A percentile compares a stretch with the other conserved stretches of the same genome.
These are phyloP conservation scores for Calcarisporium arbuscula DNA, from an alignment of 2,329 filamentous ascomycete genomes.

Conservation along the genomic window DNA sequence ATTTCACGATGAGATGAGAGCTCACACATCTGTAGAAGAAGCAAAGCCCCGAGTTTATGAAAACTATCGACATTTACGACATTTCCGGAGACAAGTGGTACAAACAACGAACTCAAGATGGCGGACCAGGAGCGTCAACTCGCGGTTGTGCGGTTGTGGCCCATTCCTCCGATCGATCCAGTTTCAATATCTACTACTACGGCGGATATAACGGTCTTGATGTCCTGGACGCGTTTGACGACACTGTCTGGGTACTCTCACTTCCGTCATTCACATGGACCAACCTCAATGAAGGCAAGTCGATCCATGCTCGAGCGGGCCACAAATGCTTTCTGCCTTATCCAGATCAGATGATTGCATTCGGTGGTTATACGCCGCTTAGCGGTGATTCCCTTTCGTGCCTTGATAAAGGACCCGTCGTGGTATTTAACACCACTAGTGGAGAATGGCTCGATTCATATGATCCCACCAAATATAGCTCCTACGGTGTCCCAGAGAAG, in stretches of 20 bases:
- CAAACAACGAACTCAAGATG: constrained; percentile 57
- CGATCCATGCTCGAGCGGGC: constrained; percentile 56
- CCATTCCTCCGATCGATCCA: constrained; percentile 63
- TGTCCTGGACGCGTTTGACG: constrained; percentile 32
- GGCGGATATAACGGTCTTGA: constrained; percentile 62
- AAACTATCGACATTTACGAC: constrained; percentile 71
- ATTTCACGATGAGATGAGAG: neutral
- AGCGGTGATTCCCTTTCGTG: constrained; percentile 29
- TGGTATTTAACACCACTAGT: constrained; percentile 67
- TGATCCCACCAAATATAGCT: constrained; percentile 52
- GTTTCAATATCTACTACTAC: constrained; percentile 80
- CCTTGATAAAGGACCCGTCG: constrained; percentile 45
- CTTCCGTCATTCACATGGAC: constrained; percentile 79
- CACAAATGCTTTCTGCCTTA: constrained; percentile 72
- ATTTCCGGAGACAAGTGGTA: constrained; percentile 63
- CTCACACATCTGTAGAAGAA: constrained; percentile 35
- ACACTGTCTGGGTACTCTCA: constrained; percentile 76
- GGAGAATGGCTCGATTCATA: constrained; percentile 66
- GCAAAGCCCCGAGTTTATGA: constrained; percentile 64
- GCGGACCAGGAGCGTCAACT: constrained; percentile 47
- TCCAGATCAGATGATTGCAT: constrained; percentile 72
- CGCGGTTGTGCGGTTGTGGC: constrained; percentile 69
- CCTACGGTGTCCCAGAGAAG: constrained; percentile 63
- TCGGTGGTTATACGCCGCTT: constrained; percentile 57
- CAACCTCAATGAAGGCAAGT: constrained; percentile 38